phyloP scores from a whole-genome alignment of 306 rosid species.

The Luffa acutangula region DNA sequence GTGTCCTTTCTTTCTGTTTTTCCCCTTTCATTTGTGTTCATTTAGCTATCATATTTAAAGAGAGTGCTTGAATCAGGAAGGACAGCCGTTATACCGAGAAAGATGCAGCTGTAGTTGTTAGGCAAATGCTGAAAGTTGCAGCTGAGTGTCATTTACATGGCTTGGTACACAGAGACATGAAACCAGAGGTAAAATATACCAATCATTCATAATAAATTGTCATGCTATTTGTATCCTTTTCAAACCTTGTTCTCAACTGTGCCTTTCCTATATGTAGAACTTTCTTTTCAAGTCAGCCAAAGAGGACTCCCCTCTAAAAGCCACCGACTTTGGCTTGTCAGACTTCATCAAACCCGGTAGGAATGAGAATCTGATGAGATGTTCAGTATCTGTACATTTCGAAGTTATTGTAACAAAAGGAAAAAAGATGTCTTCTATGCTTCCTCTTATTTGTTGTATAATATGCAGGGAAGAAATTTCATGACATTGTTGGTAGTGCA shows the following conservation, averaged over 20 bases:
- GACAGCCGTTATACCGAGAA: constrained; percentile 92
- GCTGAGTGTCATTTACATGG: constrained; percentile 98
- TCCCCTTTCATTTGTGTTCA: not conserved
- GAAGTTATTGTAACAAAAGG: constrained; percentile 12
- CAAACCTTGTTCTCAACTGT: constrained; percentile 3
- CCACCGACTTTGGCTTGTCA: constrained; percentile 96
- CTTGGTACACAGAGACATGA: constrained; percentile 98
- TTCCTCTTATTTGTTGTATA: constrained; percentile 16
- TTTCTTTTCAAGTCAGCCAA: constrained; percentile 77
- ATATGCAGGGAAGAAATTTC: constrained; percentile 68
- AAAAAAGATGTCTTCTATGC: constrained; percentile 10
- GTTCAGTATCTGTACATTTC: not conserved
- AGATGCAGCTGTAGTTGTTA: constrained; percentile 89
- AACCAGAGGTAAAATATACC: constrained; percentile 64
- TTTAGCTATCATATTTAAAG: not conserved
- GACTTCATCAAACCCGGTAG: constrained; percentile 95
- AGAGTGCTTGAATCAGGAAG: constrained; percentile 48
- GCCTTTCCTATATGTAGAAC: constrained; percentile 41
- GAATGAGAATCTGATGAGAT: constrained; percentile 3
- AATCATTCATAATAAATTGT: not conserved
- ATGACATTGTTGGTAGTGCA: constrained; percentile 96
- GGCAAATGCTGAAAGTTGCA: constrained; percentile 99
- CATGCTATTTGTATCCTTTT: constrained; percentile 1
- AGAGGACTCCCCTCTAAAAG: constrained; percentile 73
- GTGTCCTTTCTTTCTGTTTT: not conserved